These are phyloP conservation scores for Allium cepa DNA, from an alignment of 106 monocot species.

Conservation along the genomic window DNA sequence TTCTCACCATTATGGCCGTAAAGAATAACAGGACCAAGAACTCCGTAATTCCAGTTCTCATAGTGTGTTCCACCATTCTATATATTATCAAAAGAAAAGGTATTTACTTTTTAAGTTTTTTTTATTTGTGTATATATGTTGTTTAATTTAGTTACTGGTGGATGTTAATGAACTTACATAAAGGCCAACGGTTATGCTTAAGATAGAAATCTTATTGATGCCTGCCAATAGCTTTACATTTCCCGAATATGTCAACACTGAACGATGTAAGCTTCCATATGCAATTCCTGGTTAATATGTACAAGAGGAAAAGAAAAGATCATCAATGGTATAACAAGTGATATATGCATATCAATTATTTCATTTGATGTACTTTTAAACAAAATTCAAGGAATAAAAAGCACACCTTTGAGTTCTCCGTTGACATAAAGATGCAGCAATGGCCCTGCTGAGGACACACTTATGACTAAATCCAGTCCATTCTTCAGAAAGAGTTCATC, in stretches of 20 bases:
- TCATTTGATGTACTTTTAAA: no score
- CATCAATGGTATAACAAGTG: no score
- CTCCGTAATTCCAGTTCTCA: constrained; percentile 66
- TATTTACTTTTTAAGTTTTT: not conserved
- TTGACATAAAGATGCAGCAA: constrained; percentile 65
- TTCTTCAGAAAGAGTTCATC: constrained; percentile 56
- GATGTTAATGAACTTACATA: constrained; percentile 41
- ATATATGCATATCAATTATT: no score
- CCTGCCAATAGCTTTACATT: constrained; percentile 70
- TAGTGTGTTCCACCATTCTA: constrained; percentile 63
- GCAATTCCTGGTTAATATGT: constrained; percentile 42
- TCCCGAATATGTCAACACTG: constrained; percentile 67
- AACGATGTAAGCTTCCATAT: constrained; percentile 64
- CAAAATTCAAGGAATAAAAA: no score
- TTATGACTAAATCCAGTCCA: constrained; percentile 37
- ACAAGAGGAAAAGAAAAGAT: not conserved
- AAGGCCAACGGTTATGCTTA: constrained; percentile 82
- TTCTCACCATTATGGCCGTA: constrained; percentile 49
- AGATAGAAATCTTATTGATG: constrained; percentile 77
- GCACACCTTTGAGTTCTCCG: constrained; percentile 42
- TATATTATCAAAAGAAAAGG: not conserved
- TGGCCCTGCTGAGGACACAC: constrained; percentile 56
- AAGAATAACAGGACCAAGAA: constrained; percentile 64
- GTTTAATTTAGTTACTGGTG: no score
- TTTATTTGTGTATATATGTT: no score